A percentile compares a stretch with the other conserved stretches of the same genome.
Conservation (phyloP, 1,284 basidiomycete species). For the Sutorius eximius region DNA sequence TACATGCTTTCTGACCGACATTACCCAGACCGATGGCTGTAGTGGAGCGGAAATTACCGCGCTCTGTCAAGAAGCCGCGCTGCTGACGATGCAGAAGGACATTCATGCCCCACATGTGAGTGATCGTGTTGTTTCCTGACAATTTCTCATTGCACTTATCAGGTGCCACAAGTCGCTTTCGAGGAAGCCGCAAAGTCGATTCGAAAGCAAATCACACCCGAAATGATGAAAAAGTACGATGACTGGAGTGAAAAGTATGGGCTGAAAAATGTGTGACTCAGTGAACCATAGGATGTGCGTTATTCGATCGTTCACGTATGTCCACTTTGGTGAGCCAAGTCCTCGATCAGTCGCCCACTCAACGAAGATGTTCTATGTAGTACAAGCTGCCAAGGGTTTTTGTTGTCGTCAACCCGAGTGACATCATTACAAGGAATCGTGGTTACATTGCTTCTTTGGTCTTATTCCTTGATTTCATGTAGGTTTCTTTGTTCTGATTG, state of each 20-base stretch:
- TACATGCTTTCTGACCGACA: slow-evolving; percentile 9
- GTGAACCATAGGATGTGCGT: background rate
- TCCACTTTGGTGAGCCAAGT: background rate
- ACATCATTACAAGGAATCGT: background rate
- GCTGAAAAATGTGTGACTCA: slow-evolving; percentile 13
- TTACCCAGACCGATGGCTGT: slow-evolving; percentile 81
- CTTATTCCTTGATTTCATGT: background rate
- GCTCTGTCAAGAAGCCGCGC: slow-evolving; percentile 94
- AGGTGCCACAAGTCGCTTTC: slow-evolving; percentile 81
- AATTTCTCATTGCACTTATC: slow-evolving; percentile 3
- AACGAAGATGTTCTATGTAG: background rate
- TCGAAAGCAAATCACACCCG: slow-evolving; percentile 83
- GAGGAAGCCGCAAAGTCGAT: slow-evolving; percentile 71
- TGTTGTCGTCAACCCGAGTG: background rate
- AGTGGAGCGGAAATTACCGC: slow-evolving; percentile 94
- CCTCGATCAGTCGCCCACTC: background rate
- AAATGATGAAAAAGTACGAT: slow-evolving; percentile 72
- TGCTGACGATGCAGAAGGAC: slow-evolving; percentile 82
- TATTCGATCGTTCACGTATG: background rate
- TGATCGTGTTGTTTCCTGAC: background rate
- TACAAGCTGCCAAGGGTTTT: background rate
- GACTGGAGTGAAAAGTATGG: slow-evolving; percentile 55
- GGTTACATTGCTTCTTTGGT: background rate
- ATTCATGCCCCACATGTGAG: slow-evolving; percentile 76
- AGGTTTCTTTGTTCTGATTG: background rate